Conservation (phyloP, 169 alveolate genomes). For the Plasmodium cynomolgi region DNA sequence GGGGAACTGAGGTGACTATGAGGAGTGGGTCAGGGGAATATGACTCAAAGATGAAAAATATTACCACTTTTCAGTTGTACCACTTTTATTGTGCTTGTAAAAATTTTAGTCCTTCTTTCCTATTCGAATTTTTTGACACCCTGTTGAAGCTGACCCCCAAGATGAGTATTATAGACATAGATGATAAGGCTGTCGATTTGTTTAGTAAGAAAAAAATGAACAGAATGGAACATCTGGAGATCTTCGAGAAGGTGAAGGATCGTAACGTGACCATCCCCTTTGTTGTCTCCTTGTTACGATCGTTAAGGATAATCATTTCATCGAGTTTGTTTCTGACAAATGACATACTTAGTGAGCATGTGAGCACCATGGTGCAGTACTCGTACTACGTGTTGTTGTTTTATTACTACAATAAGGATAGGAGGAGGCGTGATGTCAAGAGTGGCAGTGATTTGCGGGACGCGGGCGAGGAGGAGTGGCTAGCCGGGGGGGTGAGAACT, state of each 20-base stretch:
- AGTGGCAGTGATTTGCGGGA: neutral
- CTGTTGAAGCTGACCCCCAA: conserved; percentile 45
- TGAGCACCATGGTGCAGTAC: conserved; percentile 54
- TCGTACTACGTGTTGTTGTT: conserved; percentile 44
- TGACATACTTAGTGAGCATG: conserved; percentile 23
- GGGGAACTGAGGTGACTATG: neutral
- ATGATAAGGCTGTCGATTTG: conserved; percentile 24
- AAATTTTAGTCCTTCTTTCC: conserved; percentile 52
- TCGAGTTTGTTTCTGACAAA: conserved; percentile 36
- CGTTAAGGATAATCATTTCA: conserved; percentile 32
- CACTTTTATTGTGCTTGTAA: conserved; percentile 61
- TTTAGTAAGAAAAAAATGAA: conserved; percentile 25
- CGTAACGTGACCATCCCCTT: conserved; percentile 36
- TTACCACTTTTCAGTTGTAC: conserved; percentile 27
- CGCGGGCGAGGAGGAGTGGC: neutral
- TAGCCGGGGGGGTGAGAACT: neutral
- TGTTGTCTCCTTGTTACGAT: conserved; percentile 36
- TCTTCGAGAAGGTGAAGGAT: conserved; percentile 6
- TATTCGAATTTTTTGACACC: conserved; percentile 23
- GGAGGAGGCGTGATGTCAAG: neutral
- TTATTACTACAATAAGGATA: conserved; percentile 29
- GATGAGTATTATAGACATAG: conserved; percentile 19
- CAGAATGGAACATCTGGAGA: conserved; percentile 12
- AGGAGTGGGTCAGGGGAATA: neutral
- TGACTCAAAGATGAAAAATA: neutral